Evolutionary conservation across 257 asterid species (phyloP), one percentile per base, ranked within the genome.

Genomic region (Solanum pennellii): DNA sequence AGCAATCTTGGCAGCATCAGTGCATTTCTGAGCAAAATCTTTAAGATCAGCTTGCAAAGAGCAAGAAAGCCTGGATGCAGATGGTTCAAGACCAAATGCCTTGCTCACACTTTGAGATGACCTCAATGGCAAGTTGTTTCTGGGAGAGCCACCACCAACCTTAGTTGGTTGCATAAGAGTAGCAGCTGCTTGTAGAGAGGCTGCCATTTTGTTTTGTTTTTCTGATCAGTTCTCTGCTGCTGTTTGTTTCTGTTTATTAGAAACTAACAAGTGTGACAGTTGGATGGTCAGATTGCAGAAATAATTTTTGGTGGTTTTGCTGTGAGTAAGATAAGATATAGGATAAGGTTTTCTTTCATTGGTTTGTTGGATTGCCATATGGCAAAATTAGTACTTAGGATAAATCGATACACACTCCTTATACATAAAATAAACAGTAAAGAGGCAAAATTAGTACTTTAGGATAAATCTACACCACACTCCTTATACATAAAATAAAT

Each of bases 1-100:
- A 68, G 99, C 99, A 86, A 95, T 93, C 93, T 94, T 97, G 79
- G 98, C 99, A 75, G 98, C 99, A 88, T 95, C 98, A 83, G 94
- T 89, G 90, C 94, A 96, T 84, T 92, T 97, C 44, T 93, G 95
- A 60, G 98, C 97, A 73, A 97, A 93, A 44, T 97, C 98, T 87
- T 93, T 96, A 75, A 96, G 89, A 88, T 95, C 98, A 86, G 95
- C 71, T 75, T 96, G 95, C 45, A 94, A 98, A 87, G 99, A 97
- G 92, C 98, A 95, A 66, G 96, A 91, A 21, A 94, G 45, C 89
- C 94, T 91, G 0, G 94, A 88, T 14, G 90, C 49, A 75, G 92
- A 75, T 44, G 91, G 88, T 29, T 96, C 98, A 47, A 94, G 85
- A 5, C 98, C 98, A 69, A 96, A 94, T 42, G 96, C 90, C 89